Evolutionary conservation across 768 basidiomycete species (phyloP).

Genomic region (Russula lepida): DNA sequence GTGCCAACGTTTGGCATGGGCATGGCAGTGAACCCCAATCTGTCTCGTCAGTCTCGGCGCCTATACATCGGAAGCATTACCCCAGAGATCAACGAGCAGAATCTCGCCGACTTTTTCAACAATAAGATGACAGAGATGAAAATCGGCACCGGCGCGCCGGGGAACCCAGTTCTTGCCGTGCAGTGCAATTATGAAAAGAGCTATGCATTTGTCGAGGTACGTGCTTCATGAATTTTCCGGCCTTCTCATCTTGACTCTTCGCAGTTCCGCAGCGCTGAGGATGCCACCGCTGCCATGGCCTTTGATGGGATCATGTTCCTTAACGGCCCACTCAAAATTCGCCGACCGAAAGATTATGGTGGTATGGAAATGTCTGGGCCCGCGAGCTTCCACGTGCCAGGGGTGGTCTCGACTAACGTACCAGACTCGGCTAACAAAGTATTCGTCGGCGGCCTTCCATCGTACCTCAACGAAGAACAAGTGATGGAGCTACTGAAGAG

Average conservation of each 20-base stretch:
- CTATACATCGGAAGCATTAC: conserved; percentile 97
- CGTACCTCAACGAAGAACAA: conserved; percentile 96
- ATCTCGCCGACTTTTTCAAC: conserved; percentile 91
- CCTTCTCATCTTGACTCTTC: background rate
- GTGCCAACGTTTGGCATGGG: conserved; percentile 84
- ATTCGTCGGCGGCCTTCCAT: conserved; percentile 92
- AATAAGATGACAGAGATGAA: conserved; percentile 89
- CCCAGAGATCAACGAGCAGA: conserved; percentile 88
- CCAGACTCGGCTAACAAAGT: conserved; percentile 98
- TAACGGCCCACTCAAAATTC: conserved; percentile 92
- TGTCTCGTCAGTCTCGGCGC: conserved; percentile 88
- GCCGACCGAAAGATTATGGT: conserved; percentile 94
- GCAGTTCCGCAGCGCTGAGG: conserved; percentile 95
- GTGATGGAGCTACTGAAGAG: conserved; percentile 96
- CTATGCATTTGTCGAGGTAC: conserved; percentile 96
- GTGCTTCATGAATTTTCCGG: conserved; percentile 21
- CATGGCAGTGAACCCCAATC: conserved; percentile 76
- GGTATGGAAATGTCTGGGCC: conserved; percentile 47
- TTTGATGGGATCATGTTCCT: conserved; percentile 97
- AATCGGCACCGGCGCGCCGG: conserved; percentile 74
- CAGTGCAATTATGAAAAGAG: conserved; percentile 99
- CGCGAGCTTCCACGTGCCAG: conserved; percentile 77
- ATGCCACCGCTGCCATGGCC: conserved; percentile 93
- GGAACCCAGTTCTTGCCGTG: conserved; percentile 86
- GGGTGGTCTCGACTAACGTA: conserved; percentile 93